Conservation (phyloP, 805 yeast genomes). For the Wickerhamiella lipophila region DNA sequence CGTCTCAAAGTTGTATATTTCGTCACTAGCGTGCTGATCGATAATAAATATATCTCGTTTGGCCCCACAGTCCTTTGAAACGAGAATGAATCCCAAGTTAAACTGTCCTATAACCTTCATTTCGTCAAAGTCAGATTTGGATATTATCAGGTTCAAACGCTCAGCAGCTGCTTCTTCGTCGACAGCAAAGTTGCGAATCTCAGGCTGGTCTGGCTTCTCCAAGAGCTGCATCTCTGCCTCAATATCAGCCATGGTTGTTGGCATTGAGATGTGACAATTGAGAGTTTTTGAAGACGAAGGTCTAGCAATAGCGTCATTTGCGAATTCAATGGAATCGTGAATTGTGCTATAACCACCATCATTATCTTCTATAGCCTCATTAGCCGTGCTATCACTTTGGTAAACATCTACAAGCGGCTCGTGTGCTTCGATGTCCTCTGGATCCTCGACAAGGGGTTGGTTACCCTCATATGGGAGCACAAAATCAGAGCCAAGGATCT, state of each 20-base stretch:
- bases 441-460: no score
- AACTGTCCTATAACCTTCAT: constrained; percentile 90
- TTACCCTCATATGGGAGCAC: neutral
- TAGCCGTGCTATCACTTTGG: neutral
- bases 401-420: neutral
- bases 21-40: constrained; percentile 98
- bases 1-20: constrained; percentile 77
- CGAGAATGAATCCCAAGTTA: constrained; percentile 87
- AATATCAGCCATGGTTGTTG: constrained; percentile 15
- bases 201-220: constrained; percentile 1
- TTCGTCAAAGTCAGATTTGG: constrained; percentile 54
- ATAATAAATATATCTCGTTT: constrained; percentile 58
- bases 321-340: neutral
- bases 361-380: neutral
- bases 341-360: neutral
- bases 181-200: constrained; percentile 26
- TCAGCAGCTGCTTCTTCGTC: constrained; percentile 43
- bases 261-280: constrained; percentile 18
- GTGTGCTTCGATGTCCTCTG: neutral
- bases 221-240: constrained; percentile 4
- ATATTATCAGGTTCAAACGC: constrained; percentile 45
- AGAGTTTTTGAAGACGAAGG: constrained; percentile 4
- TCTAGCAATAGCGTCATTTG: neutral
- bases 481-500: neutral
- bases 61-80: constrained; percentile 31